Evolutionary conservation across 1,139 yeast species (phyloP).

Genomic region (Taphrina communis): DNA sequence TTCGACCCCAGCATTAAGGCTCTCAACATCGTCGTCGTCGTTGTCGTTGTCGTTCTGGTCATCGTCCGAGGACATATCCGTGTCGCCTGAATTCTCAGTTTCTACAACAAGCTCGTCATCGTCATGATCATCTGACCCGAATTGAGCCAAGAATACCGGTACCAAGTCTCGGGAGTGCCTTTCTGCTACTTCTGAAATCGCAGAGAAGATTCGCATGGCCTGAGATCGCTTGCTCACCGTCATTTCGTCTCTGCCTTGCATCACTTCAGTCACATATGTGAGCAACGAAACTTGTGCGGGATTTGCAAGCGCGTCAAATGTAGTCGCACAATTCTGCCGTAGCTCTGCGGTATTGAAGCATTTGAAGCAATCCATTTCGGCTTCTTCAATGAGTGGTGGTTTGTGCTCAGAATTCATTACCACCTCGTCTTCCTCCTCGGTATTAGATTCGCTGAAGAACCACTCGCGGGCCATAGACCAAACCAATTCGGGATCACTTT

Average conservation of each 20-base stretch:
- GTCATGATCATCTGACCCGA: conserved; percentile 21
- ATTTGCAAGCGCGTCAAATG: not conserved
- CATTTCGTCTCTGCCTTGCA: conserved; percentile 37
- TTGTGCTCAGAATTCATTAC: conserved; percentile 1
- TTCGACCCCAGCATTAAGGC: too few relatives aligned
- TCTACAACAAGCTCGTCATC: conserved; percentile 51
- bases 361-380: conserved; percentile 23
- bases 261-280: conserved; percentile 39
- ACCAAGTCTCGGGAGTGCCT: conserved; percentile 61
- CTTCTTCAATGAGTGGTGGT: conserved; percentile 16
- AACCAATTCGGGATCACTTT: conserved; percentile 50
- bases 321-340: conserved; percentile 26
- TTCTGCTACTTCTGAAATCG: conserved; percentile 72
- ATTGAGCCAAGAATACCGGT: conserved; percentile 58
- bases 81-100: conserved; percentile 43
- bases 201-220: conserved; percentile 59
- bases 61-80: not conserved
- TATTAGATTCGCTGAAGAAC: conserved; percentile 29
- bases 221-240: conserved; percentile 58
- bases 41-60: not conserved
- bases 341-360: conserved; percentile 37
- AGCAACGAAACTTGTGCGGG: not conserved
- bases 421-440: conserved; percentile 35
- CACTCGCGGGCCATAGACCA: conserved; percentile 60
- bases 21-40: not conserved